Evolutionary conservation across 2,329 filamentous ascomycete species (phyloP), one percentile per base, ranked within the genome.

Genomic region (Neofusicoccum ribis): DNA sequence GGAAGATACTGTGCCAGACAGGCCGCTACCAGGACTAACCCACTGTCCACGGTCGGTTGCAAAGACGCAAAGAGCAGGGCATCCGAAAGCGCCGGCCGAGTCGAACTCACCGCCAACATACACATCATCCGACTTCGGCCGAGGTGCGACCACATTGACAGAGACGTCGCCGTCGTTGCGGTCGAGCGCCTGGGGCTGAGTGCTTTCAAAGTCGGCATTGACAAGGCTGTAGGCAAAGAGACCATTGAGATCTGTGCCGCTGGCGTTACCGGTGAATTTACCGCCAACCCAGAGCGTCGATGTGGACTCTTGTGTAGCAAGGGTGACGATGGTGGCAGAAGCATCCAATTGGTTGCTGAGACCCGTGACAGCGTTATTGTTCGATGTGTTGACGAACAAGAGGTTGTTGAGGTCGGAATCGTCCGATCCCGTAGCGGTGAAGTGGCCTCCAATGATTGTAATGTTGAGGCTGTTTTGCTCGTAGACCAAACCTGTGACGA

Each of bases 401-500:
- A 99, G 81, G 71, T 97, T 98, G 69, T 92, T 84, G 67, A 97
- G 84, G 5, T 84, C 83, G 3, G 89, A 88, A 23, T 89, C 91
- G 69, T 93, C 86, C 7, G 84, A 85, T 14, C 86, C 86, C 36
- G 83, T 86, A 0, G 91, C 89, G 7, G 86, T 86, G 75, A 99
- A 99, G 71, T 93, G 92, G 1, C 95, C 95, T 56, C 89, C 95
- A 34, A 98, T 83, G 44, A 98, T 86, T 0, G 95, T 98, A 65
- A 96, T 84, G 76, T 97, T 97, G 68, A 87, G 85, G 66, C 81
- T 82, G 68, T 87, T 86, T 15, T 84, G 82, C 44, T 85, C 86
- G 76, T 96, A 92, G 73, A 96, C 97, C 2, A 88, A 80, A 36
- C 92, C 95, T 7, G 91, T 87, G 23, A 89, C 83, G n/a, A 96